These are phyloP conservation scores for Lepidium sativum DNA, from an alignment of 345 rosid genomes.

Conservation along the genomic window DNA sequence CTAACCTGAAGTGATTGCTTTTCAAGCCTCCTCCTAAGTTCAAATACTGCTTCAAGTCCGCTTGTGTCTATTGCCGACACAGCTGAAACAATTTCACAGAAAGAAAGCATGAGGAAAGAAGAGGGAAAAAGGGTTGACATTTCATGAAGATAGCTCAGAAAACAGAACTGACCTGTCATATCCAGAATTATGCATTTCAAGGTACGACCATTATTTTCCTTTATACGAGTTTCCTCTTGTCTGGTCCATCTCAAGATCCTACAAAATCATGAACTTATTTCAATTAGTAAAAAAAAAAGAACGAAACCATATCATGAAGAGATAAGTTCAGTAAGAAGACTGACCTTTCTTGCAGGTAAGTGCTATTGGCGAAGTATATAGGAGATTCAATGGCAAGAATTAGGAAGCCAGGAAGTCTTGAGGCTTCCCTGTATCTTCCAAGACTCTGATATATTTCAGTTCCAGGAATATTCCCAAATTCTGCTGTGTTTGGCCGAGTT, in stretches of 20 bases:
- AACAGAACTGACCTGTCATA: conserved; percentile 56
- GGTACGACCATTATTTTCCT: conserved; percentile 32
- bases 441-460: conserved; percentile 78
- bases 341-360: conserved; percentile 90
- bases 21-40: conserved; percentile 55
- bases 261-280: conserved; percentile 9
- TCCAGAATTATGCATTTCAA: conserved; percentile 76
- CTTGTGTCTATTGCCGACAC: conserved; percentile 91
- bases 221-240: conserved; percentile 75
- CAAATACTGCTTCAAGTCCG: conserved; percentile 57
- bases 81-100: conserved; percentile 39
- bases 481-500: conserved; percentile 73
- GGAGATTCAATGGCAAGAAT: conserved; percentile 81
- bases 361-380: conserved; percentile 79
- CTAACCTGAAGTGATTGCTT: conserved; percentile 61
- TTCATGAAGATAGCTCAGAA: background rate
- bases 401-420: conserved; percentile 64
- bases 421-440: conserved; percentile 56
- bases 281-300: background rate
- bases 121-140: background rate
- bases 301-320: background rate
- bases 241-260: conserved; percentile 82
- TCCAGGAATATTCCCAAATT: conserved; percentile 70
- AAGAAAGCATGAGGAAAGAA: conserved; percentile 4
- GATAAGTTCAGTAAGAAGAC: conserved; percentile 9